Evolutionary conservation across 1,284 basidiomycete genomes (phyloP).

Genomic region (Apiotrichum siamense): DNA sequence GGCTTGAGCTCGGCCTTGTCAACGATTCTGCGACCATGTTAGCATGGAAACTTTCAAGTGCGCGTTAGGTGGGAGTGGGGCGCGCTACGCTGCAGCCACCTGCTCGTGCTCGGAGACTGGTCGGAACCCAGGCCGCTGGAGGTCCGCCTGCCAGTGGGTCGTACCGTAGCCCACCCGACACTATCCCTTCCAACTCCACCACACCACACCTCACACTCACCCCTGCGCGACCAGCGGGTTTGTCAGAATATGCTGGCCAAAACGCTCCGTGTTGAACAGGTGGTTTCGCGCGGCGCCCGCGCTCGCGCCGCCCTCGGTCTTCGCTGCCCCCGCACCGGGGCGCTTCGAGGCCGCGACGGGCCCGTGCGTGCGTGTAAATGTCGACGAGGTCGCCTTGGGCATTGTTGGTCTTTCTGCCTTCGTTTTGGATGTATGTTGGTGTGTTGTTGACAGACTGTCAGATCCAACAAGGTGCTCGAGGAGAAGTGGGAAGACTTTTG

Average conservation of each 20-base stretch:
- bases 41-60: not conserved
- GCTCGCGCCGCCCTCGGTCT: slow-evolving; percentile 48
- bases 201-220: slow-evolving; percentile 52
- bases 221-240: slow-evolving; percentile 83
- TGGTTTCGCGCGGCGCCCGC: slow-evolving; percentile 59
- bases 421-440: no score
- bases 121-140: no score
- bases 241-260: slow-evolving; percentile 96
- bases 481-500: no score
- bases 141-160: no score
- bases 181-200: slow-evolving; percentile 10
- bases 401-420: no score
- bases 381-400: slow-evolving; percentile 84
- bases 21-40: slow-evolving; percentile 59
- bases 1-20: slow-evolving; percentile 87
- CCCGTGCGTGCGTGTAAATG: slow-evolving; percentile 69
- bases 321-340: slow-evolving; percentile 17
- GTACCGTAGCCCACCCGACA: not conserved
- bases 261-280: slow-evolving; percentile 86
- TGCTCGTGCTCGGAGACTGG: no score
- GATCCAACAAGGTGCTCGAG: no score
- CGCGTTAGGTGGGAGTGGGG: no score
- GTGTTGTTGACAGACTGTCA: no score
- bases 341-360: slow-evolving; percentile 51
- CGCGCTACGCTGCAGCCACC: no score